Evolutionary conservation across 192 early-diverging fungal genomes (phyloP).

Genomic region (Rhizophagus prolifer): DNA sequence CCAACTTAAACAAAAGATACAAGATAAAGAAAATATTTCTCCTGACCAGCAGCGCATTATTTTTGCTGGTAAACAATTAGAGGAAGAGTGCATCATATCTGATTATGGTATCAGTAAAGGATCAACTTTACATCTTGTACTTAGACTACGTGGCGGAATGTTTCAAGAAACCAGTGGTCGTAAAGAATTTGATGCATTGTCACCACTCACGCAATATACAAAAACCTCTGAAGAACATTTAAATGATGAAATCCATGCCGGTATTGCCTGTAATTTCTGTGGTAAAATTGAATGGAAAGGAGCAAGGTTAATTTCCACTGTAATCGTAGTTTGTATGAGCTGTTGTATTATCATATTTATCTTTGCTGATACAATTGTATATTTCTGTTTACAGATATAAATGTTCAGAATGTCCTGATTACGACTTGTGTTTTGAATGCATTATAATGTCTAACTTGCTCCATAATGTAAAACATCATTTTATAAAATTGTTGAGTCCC

Average conservation of each 20-base stretch:
- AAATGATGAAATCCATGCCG: slow-evolving; percentile 23
- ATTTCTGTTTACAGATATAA: slow-evolving; percentile 8
- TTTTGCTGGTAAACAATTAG: slow-evolving; percentile 75
- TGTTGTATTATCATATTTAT: too few relatives aligned
- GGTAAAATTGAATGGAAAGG: slow-evolving; percentile 28
- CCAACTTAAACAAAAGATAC: too few relatives aligned
- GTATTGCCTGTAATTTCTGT: slow-evolving; percentile 24
- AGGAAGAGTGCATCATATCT: slow-evolving; percentile 63
- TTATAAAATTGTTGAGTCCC: slow-evolving; percentile 11
- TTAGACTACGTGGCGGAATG: slow-evolving; percentile 61
- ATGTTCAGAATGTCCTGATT: slow-evolving; percentile 27
- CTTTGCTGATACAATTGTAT: not conserved
- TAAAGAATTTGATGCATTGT: slow-evolving; percentile 27
- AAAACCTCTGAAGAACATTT: slow-evolving; percentile 2
- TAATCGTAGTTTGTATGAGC: too few relatives aligned
- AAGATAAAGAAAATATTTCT: slow-evolving; percentile 69
- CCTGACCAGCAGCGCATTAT: slow-evolving; percentile 48
- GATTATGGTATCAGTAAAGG: slow-evolving; percentile 75
- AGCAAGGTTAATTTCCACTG: slow-evolving; percentile 6
- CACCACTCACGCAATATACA: slow-evolving; percentile 13
- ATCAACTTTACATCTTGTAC: slow-evolving; percentile 65
- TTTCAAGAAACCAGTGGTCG: slow-evolving; percentile 20
- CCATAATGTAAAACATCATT: slow-evolving; percentile 12
- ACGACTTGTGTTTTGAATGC: slow-evolving; percentile 18
- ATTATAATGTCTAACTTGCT: slow-evolving; percentile 19